These are phyloP conservation scores for Epichloe brachyelytri DNA, from an alignment of 2,329 filamentous ascomycete species.

Conservation along the genomic window DNA sequence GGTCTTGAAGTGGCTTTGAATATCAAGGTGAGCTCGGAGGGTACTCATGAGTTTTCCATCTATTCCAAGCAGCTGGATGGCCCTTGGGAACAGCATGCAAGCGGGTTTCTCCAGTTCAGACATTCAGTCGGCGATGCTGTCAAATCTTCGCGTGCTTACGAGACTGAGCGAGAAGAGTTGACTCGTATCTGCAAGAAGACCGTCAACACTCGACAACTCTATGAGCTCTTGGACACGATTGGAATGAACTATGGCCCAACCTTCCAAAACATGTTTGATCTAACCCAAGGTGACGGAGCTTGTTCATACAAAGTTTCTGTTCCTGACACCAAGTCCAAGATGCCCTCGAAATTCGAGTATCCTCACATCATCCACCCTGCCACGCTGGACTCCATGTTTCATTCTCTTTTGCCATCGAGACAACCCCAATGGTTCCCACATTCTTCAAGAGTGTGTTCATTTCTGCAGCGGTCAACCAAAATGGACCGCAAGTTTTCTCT, in stretches of 20 bases:
- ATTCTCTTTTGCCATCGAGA: constrained; percentile 33
- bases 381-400: constrained; percentile 43
- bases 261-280: constrained; percentile 34
- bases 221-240: constrained; percentile 35
- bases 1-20: constrained; percentile 39
- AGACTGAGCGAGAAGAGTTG: constrained; percentile 12
- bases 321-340: constrained; percentile 36
- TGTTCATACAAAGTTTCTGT: constrained; percentile 28
- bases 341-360: constrained; percentile 41
- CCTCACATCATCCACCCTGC: constrained; percentile 44
- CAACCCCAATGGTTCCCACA: constrained; percentile 36
- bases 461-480: constrained; percentile 23
- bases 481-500: constrained; percentile 21
- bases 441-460: constrained; percentile 33
- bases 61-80: constrained; percentile 30
- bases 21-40: constrained; percentile 19
- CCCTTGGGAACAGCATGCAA: constrained; percentile 31
- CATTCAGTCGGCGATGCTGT: constrained; percentile 12
- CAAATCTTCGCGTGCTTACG: constrained; percentile 10
- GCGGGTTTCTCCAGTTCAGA: constrained; percentile 18
- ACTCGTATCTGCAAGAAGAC: constrained; percentile 18
- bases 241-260: constrained; percentile 38
- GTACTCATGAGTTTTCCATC: constrained; percentile 26
- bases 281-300: constrained; percentile 18
- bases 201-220: constrained; percentile 31